These are phyloP conservation scores for Boletus coccyginus DNA, from an alignment of 768 basidiomycete species.

Conservation along the genomic window DNA sequence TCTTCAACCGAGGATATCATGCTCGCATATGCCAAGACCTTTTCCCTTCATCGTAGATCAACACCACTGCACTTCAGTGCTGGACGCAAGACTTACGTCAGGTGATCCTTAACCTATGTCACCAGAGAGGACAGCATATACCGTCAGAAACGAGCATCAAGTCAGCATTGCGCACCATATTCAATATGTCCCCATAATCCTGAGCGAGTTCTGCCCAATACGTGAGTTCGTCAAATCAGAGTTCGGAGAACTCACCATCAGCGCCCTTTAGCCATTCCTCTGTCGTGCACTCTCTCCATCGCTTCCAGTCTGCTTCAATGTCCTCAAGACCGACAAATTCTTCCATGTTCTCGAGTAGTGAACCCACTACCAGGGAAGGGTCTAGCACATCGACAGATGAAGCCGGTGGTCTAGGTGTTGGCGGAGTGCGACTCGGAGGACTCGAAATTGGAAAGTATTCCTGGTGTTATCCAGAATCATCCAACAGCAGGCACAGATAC, in stretches of 20 bases:
- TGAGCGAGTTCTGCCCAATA: constrained; percentile 17
- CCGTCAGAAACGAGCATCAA: background rate
- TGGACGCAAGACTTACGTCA: constrained; percentile 18
- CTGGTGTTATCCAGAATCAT: constrained; percentile 5
- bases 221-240: background rate
- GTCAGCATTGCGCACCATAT: constrained; percentile 18
- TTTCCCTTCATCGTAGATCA: constrained; percentile 19
- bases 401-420: constrained; percentile 11
- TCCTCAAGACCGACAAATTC: constrained; percentile 22
- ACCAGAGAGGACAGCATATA: background rate
- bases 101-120: constrained; percentile 27
- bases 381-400: constrained; percentile 1
- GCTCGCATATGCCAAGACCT: constrained; percentile 15
- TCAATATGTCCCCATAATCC: constrained; percentile 17
- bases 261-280: constrained; percentile 32
- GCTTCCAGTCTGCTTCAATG: constrained; percentile 21
- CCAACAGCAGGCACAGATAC: background rate
- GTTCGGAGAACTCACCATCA: constrained; percentile 21
- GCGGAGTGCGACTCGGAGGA: constrained; percentile 9
- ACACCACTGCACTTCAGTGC: background rate
- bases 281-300: constrained; percentile 27
- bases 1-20: constrained; percentile 23
- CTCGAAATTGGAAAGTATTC: constrained; percentile 23
- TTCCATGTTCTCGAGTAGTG: constrained; percentile 19
- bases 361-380: constrained; percentile 9